Evolutionary conservation across 2,329 filamentous ascomycete species (phyloP), one percentile per base, ranked within the genome.

Genomic region (Macrophomina pseudophaseolina): DNA sequence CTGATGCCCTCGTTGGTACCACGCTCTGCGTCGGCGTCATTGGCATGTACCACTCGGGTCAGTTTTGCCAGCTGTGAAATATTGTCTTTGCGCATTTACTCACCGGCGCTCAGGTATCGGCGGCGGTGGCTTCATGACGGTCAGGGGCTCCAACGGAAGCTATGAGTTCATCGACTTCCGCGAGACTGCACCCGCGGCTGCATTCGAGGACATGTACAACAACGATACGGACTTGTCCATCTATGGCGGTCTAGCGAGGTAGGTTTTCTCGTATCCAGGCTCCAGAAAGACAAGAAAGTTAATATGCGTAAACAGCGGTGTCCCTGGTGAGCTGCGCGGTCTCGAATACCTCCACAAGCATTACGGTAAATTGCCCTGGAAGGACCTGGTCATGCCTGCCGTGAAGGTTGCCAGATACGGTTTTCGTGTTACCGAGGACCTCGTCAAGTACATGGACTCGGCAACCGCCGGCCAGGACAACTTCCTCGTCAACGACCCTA

Each of bases 151-250:
- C 16, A 83, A 92, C 67, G 93, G 93, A n/a, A 82, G 83, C 18
- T 96, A 94, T 74, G 93, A 97, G 74, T 89, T 90, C 67, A 88
- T 98, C 71, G 94, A 98, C 79, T 98, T 97, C 74, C 86, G 94
- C 54, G 94, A 98, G 77, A 88, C 90, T 0, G 94, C 94, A 0
- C 94, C 94, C 0, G 91, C 90, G 0, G 91, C 92, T 0, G 91
- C 93, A 0, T 89, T 85, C 70, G 84, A 93, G 77, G 87, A 96
- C 73, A 98, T 98, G 94, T 98, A 90, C 77, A 84, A 87, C 67
- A 88, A 88, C 65, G 90, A 95, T 69, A 82, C 85, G 0, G 78
- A 84, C 1, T 88, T 85, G 1, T 93, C 91, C 65, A 81, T 94
- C 1, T 82, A 82, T 33, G 91, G 92, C 2, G 93, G 93, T 0